Percentiles rank a stretch among this genome's conserved stretches.
Evolutionary conservation across 2,329 filamentous ascomycete species (phyloP).

Genomic region (Fusarium sp.): DNA sequence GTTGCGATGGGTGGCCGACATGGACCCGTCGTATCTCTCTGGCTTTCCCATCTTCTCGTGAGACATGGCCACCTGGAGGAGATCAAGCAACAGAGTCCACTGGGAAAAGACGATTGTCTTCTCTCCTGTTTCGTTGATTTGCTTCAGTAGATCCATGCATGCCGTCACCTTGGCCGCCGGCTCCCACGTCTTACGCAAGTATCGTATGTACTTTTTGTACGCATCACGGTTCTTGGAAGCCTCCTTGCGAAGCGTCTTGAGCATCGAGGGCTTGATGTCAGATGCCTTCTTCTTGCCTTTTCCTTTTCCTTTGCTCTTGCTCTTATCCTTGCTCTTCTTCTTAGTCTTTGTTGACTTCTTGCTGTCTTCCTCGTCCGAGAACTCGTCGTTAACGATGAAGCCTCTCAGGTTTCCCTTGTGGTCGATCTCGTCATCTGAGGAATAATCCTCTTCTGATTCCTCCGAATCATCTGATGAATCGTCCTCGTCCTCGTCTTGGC

Average conservation of each 20-base stretch:
- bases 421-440: slow-evolving; percentile 50
- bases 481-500: slow-evolving; percentile 50
- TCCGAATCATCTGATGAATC: slow-evolving; percentile 46
- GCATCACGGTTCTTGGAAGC: slow-evolving; percentile 73
- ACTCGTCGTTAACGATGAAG: slow-evolving; percentile 64
- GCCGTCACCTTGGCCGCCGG: slow-evolving; percentile 87
- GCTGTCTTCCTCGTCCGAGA: slow-evolving; percentile 48
- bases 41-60: slow-evolving; percentile 72
- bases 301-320: slow-evolving; percentile 45
- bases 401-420: slow-evolving; percentile 59
- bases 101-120: slow-evolving; percentile 84
- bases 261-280: slow-evolving; percentile 64
- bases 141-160: slow-evolving; percentile 78
- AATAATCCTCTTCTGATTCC: slow-evolving; percentile 46
- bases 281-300: slow-evolving; percentile 57
- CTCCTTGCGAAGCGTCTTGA: slow-evolving; percentile 75
- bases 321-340: slow-evolving; percentile 37
- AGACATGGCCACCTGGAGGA: slow-evolving; percentile 79
- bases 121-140: slow-evolving; percentile 70
- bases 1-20: slow-evolving; percentile 78
- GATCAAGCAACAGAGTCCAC: slow-evolving; percentile 80
- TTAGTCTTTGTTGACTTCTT: slow-evolving; percentile 9
- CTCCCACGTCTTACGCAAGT: slow-evolving; percentile 76
- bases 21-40: slow-evolving; percentile 83
- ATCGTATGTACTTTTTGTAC: slow-evolving; percentile 76